A percentile compares a stretch with the other conserved stretches of the same genome.
Evolutionary conservation across 2,329 filamentous ascomycete species (phyloP).

Genomic region (Sarocladium kiliense): DNA sequence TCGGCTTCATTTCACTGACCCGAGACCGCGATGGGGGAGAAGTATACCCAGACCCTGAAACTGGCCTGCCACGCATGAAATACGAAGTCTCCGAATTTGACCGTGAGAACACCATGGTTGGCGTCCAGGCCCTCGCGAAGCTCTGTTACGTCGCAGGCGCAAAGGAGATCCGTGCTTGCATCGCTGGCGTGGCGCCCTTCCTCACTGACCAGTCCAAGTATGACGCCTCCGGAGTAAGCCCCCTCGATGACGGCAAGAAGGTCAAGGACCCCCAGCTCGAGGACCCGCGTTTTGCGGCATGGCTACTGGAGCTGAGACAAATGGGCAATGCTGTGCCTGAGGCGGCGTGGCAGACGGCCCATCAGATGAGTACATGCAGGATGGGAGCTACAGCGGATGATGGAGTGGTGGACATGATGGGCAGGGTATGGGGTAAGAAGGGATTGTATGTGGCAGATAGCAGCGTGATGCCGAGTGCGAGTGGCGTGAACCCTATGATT

Average conservation of each 20-base stretch:
- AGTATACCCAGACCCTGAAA: slow-evolving; percentile 66
- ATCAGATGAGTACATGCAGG: slow-evolving; percentile 75
- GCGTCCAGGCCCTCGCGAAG: slow-evolving; percentile 65
- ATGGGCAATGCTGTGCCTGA: slow-evolving; percentile 46
- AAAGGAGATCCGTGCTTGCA: slow-evolving; percentile 65
- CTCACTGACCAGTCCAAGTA: slow-evolving; percentile 24
- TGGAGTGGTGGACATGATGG: slow-evolving; percentile 54
- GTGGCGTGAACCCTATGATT: slow-evolving; percentile 78
- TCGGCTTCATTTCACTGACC: slow-evolving; percentile 66
- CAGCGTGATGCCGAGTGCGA: slow-evolving; percentile 70
- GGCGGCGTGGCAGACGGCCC: slow-evolving; percentile 60
- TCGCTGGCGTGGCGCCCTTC: slow-evolving; percentile 62
- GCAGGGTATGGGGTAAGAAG: slow-evolving; percentile 60
- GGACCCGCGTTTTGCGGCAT: slow-evolving; percentile 55
- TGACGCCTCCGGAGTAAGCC: slow-evolving; percentile 14
- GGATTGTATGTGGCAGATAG: slow-evolving; percentile 68
- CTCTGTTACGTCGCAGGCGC: slow-evolving; percentile 76
- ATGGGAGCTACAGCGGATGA: slow-evolving; percentile 54
- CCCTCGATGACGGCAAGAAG: slow-evolving; percentile 12
- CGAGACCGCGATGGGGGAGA: slow-evolving; percentile 72
- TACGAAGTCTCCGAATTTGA: slow-evolving; percentile 72
- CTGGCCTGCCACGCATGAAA: slow-evolving; percentile 59
- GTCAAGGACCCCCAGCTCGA: slow-evolving; percentile 41
- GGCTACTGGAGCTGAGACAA: slow-evolving; percentile 47
- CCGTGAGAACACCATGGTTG: slow-evolving; percentile 64